Evolutionary conservation across 345 rosid species (phyloP).

Genomic region (Jatropha curcas): DNA sequence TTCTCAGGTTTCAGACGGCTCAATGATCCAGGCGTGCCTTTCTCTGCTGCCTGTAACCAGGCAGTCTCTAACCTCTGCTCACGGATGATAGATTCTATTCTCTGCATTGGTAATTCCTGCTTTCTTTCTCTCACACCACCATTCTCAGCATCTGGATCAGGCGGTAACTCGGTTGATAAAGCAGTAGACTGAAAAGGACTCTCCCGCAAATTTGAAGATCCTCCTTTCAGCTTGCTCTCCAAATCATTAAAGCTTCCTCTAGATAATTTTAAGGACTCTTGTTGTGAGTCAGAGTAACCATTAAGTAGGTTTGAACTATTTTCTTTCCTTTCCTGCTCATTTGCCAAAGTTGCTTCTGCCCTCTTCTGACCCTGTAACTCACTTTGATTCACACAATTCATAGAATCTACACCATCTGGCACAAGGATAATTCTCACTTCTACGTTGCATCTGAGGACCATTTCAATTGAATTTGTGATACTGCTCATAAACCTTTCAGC

Average conservation of each 20-base stretch:
- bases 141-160: constrained; percentile 39
- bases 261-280: constrained; percentile 38
- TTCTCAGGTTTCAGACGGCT: constrained; percentile 70
- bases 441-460: constrained; percentile 71
- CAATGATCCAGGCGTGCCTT: constrained; percentile 71
- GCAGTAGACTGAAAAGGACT: constrained; percentile 27
- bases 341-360: constrained; percentile 32
- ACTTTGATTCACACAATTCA: constrained; percentile 23
- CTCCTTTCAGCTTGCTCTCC: constrained; percentile 40
- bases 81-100: constrained; percentile 89
- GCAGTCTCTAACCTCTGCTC: constrained; percentile 97
- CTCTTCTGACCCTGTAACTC: constrained; percentile 31
- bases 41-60: constrained; percentile 91
- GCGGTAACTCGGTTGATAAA: constrained; percentile 36
- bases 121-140: constrained; percentile 43
- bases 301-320: constrained; percentile 17
- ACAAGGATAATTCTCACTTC: constrained; percentile 78
- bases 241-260: constrained; percentile 43
- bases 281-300: constrained; percentile 38
- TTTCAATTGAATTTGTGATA: constrained; percentile 89
- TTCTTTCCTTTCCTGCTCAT: constrained; percentile 41
- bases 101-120: constrained; percentile 71
- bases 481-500: constrained; percentile 94
- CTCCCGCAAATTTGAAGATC: constrained; percentile 27
- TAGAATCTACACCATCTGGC: constrained; percentile 49